Base-by-base conservation (phyloP, 1,284 basidiomycete genomes). In the Exobasidium rhododendri region DNA sequence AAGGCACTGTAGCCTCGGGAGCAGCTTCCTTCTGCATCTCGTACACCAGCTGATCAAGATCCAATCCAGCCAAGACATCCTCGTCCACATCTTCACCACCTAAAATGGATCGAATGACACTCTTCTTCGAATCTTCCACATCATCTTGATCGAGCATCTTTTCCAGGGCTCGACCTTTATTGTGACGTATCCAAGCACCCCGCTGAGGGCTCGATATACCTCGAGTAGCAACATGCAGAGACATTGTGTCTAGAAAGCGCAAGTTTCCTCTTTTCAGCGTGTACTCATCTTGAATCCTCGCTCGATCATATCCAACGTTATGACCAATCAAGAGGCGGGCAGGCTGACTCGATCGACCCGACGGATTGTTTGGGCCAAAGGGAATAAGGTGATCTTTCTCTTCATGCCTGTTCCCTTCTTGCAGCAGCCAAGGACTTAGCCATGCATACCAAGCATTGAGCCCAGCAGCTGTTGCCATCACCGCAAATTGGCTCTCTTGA, bases 191-290 rank as follows among this genome's bases (percentile, higher is more conserved):
- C 93, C 94, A 98, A 1, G 90, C 89, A 0, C 92, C 91, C 0
- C 94, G 87, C 78, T 98, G 96, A 66, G 93, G 90, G 0, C 91
- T 93, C 0, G 93, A 94, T 61, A 98, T 94, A 4, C 96, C 94
- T 64, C 90, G 89, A 2, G 93, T 89, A 3, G 96, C 92, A 53
- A 96, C 89, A 78, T 99, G 94, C 10, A 99, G 83, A 0, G 92
- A 88, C 86, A 98, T 92, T 0, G 94, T 99, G 78, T 98, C 96
- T 43, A 97, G 81, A 80, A 91, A 99, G 1, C 94, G 86, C 24
- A 86, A 94, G 49, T 84, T 81, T 0, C 89, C 89, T 0, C 85
- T 84, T 0, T 83, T 75, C 4, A 97, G 80, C 59, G 82, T 82
- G 78, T 99, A 97, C 79, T 99, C 96, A 67, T 97, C 91, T 24